Evolutionary conservation across 805 yeast genomes (phyloP), one percentile per base, ranked within the genome.

Genomic region (Geotrichum ghanense): DNA sequence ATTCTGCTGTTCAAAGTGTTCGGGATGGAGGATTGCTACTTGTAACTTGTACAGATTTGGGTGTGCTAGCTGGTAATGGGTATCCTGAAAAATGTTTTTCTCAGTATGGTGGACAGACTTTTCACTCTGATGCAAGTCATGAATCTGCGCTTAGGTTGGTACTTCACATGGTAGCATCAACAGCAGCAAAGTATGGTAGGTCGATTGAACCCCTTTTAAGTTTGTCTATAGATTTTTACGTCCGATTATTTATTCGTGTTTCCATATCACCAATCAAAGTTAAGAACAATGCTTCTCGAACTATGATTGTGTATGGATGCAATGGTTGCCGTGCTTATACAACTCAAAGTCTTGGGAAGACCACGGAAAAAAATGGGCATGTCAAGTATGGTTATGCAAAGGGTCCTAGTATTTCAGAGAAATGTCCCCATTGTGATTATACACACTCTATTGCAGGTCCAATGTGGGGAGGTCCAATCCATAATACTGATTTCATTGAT

Each of bases 21-120:
- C 76, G 74, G 43, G 88, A 89, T 54, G 89, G 81, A 47, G 99
- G 97, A 1, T 58, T 92, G 39, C 65, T 92, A 53, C 68, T 92
- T 44, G 90, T 92, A 2, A 92, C 99, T 0, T 92, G 98, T 63
- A 92, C 99, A 0, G 99, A 92, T 66, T 73, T 94, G 12, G 95
- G 95, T 0, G 96, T 92, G 1, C 71, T 92, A 46, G 97, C 97
- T 0, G 98, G 98, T 17, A 81, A 82, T 52, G 94, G 95, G 12
- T 90, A 90, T 62, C 97, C 97, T 0, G 99, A 92, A 57, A 92
- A 92, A 64, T 90, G 97, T 65, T 92, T 80, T 68, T 88, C 97
- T 0, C 71, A 86, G 17, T 92, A 92, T 61, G 97, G 98, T 19
- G 98, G 98, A 20, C 81, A 81, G 48, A 87, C 90, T 51, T 70